phyloP scores from a whole-genome alignment of 495 filamentous ascomycete genomes.

The Neurospora pannonica region DNA sequence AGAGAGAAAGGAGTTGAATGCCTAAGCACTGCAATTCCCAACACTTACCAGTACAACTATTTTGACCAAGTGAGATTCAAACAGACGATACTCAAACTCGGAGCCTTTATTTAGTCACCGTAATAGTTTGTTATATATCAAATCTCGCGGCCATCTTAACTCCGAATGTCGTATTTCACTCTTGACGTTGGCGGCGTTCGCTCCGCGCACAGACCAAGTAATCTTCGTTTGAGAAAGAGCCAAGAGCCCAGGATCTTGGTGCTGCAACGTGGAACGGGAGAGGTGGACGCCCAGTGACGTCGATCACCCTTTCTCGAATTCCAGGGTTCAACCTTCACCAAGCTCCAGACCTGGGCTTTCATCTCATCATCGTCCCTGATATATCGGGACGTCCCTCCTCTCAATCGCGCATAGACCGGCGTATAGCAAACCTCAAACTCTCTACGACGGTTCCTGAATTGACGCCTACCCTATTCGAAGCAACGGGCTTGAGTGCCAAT shows the following conservation, averaged over 20 bases:
- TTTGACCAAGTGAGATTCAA: background rate
- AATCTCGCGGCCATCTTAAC: background rate
- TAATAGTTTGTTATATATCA: background rate
- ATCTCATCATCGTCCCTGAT: background rate
- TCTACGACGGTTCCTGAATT: background rate
- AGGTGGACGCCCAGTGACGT: conserved; percentile 6
- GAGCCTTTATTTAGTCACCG: background rate
- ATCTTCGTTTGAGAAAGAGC: background rate
- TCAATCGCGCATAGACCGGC: background rate
- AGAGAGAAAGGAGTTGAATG: background rate
- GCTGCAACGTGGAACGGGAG: background rate
- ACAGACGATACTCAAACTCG: background rate
- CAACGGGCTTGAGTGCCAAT: background rate
- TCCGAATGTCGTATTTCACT: background rate
- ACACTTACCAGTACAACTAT: background rate
- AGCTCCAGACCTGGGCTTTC: background rate
- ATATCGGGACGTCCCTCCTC: background rate
- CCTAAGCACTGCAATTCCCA: background rate
- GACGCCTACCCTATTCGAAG: background rate
- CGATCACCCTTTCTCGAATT: conserved; percentile 1
- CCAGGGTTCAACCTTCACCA: background rate
- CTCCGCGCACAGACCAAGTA: background rate
- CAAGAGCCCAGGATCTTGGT: background rate
- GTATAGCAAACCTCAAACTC: background rate
- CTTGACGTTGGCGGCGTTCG: background rate